Evolutionary conservation across 345 rosid genomes (phyloP), one percentile per base, ranked within the genome.

Genomic region (Brassica incana): DNA sequence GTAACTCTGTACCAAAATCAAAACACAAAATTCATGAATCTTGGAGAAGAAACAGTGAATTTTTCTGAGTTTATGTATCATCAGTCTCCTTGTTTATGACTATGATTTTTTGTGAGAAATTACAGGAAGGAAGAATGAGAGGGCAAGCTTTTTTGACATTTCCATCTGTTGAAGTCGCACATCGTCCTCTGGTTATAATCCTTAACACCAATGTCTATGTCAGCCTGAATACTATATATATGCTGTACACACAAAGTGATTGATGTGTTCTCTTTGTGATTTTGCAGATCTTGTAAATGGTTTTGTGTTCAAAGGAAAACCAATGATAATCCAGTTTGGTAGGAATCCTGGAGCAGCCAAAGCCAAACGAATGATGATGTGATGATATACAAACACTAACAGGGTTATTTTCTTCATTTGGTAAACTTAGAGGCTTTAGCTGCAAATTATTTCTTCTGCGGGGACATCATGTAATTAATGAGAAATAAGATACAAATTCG

Each of bases 111-210:
- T 27, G 67, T 35, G 65, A 30, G 43, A 72, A 72, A 71, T 78
- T 84, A 64, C 88, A 95, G 98, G 99, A 93, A 84, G 97, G 98
- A 77, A 87, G 98, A 79, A 93, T 95, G 97, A 88, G 95, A 83
- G 98, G 95, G 70, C 99, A 91, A 86, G 99, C 99, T 52, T 95
- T 91, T 78, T 88, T 95, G 80, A 91, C 98, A 52, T 95, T 95
- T 84, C 97, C 96, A 73, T 89, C 96, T 0, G 83, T 86, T 80
- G 98, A 95, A 82, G 87, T 93, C 80, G 97, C 96, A 25, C 98
- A 88, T 68, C 86, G 27, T 72, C 93, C 96, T 69, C 82, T 95
- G 97, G 97, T 93, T 23, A 85, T 69, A 90, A 74, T 80, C 79
- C 40, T 64, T 40, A 15, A 64, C 69, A 74, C 65, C 72, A 66